These are phyloP conservation scores for Rhodotorula sp. DNA, from an alignment of 1,284 basidiomycete genomes.

Conservation along the genomic window DNA sequence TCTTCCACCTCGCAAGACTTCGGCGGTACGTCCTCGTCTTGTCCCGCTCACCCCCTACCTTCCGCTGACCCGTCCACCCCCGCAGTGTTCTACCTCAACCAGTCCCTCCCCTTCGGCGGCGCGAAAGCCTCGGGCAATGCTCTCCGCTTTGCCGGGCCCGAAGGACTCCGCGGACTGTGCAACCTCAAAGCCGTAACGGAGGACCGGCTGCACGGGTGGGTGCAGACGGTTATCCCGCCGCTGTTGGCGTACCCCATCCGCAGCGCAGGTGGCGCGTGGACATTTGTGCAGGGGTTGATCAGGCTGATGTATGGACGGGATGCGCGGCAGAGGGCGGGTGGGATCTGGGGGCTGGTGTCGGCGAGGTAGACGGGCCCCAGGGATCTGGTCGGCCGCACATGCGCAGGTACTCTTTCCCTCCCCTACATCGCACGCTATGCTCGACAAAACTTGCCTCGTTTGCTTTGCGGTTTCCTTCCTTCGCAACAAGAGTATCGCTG, in stretches of 20 bases:
- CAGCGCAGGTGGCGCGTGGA: constrained; percentile 22
- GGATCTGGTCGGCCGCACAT: too few relatives aligned
- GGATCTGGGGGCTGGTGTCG: constrained; percentile 5
- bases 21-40: background rate
- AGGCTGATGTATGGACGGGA: constrained; percentile 24
- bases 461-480: too few relatives aligned
- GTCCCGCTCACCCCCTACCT: background rate
- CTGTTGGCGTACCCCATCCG: constrained; percentile 51
- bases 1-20: constrained; percentile 9
- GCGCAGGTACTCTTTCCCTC: too few relatives aligned
- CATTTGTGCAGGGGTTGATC: constrained; percentile 35
- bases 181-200: constrained; percentile 82
- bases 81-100: constrained; percentile 53
- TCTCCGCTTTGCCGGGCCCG: constrained; percentile 83
- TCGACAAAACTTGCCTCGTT: too few relatives aligned
- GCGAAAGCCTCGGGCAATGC: constrained; percentile 83
- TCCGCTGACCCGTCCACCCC: background rate
- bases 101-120: constrained; percentile 85
- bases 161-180: constrained; percentile 83
- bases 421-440: too few relatives aligned
- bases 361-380: constrained; percentile 7
- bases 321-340: background rate
- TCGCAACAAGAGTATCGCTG: too few relatives aligned
- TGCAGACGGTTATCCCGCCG: constrained; percentile 80
- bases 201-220: constrained; percentile 77